A percentile compares a stretch with the other conserved stretches of the same genome.
Evolutionary conservation across 1,284 basidiomycete species (phyloP).

Genomic region (Tilletia walkeri): DNA sequence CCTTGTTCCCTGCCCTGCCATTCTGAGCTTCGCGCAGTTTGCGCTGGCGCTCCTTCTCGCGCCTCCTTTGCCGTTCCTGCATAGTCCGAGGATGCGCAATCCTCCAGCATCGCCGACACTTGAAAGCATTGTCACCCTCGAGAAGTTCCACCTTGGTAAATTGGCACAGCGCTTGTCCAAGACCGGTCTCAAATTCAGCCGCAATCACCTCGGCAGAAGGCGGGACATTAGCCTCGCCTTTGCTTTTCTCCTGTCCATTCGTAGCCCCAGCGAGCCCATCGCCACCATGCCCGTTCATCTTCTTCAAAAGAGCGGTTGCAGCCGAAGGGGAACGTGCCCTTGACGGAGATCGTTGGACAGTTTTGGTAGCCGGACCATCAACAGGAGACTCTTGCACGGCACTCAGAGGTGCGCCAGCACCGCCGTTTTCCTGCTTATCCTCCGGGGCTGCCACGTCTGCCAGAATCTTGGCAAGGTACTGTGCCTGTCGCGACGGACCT

Average conservation of each 20-base stretch:
- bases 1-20: conserved; percentile 56
- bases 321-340: background rate
- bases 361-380: background rate
- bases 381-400: background rate
- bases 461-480: conserved; percentile 22
- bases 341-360: background rate
- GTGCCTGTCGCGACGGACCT: conserved; percentile 20
- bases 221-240: background rate
- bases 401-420: background rate
- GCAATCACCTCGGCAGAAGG: conserved; percentile 17
- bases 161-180: conserved; percentile 68
- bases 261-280: background rate
- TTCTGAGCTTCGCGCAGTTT: conserved; percentile 8
- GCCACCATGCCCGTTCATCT: background rate
- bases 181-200: conserved; percentile 45
- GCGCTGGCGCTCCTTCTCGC: conserved; percentile 10
- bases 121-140: conserved; percentile 89
- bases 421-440: background rate
- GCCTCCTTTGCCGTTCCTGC: conserved; percentile 1
- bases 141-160: conserved; percentile 87
- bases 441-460: conserved; percentile 12
- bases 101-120: conserved; percentile 90
- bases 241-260: background rate
- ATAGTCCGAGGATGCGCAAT: conserved; percentile 6
- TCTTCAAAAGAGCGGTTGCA: background rate